Evolutionary conservation across 192 early-diverging fungal species (phyloP).

Genomic region (Coemansia sp.): DNA sequence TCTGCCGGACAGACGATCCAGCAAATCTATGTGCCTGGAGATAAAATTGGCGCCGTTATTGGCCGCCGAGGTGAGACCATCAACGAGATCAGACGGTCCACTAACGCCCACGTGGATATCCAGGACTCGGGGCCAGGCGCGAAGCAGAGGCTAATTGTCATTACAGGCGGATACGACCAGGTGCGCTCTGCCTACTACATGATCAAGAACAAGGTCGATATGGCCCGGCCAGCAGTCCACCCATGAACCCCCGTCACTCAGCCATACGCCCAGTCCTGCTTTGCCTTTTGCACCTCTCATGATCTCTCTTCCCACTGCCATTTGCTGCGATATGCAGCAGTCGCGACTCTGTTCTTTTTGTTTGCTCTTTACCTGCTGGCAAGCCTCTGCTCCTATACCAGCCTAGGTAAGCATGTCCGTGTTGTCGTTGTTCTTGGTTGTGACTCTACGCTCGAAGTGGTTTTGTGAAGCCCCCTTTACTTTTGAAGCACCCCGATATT

Average conservation of each 20-base stretch:
- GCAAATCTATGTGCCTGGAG: constrained; percentile 49
- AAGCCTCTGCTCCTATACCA: background rate
- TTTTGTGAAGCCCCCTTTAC: background rate
- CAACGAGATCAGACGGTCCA: constrained; percentile 40
- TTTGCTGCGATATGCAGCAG: background rate
- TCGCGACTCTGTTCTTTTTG: background rate
- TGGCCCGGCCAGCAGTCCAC: constrained; percentile 20
- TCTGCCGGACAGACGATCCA: constrained; percentile 40
- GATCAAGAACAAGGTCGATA: constrained; percentile 46
- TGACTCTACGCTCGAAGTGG: background rate
- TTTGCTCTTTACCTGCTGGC: background rate
- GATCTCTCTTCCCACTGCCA: background rate
- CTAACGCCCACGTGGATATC: constrained; percentile 46
- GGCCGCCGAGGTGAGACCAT: constrained; percentile 52
- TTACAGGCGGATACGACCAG: constrained; percentile 47
- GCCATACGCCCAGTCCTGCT: background rate
- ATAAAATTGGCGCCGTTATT: constrained; percentile 48
- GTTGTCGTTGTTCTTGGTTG: background rate
- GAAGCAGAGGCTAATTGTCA: constrained; percentile 43
- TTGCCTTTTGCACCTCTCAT: background rate
- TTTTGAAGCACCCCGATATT: background rate
- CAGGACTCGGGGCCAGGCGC: constrained; percentile 45
- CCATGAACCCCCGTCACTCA: background rate
- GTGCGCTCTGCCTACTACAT: constrained; percentile 46
- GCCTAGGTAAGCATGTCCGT: background rate